A percentile compares a stretch with the other conserved stretches of the same genome.
Conservation (phyloP, 441 rosid genomes). For the Corymbia calophylla region DNA sequence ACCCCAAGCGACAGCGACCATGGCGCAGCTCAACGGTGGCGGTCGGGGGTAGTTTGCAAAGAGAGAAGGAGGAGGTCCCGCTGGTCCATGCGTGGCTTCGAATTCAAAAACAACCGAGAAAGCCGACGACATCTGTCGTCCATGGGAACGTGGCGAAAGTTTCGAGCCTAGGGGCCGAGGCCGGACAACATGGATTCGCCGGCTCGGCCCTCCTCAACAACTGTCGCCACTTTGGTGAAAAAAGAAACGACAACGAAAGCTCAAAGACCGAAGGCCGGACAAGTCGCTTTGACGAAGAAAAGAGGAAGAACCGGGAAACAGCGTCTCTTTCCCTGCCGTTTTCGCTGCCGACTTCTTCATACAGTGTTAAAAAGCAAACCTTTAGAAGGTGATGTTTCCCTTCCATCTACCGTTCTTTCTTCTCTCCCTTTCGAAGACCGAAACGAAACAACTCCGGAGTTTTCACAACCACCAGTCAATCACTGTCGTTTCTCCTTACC, state of each 20-base stretch:
- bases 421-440: not conserved
- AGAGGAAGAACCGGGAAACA: not conserved
- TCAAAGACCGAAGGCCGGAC: not conserved
- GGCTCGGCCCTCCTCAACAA: not conserved
- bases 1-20: not conserved
- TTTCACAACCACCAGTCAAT: not conserved
- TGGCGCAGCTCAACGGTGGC: not conserved
- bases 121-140: not conserved
- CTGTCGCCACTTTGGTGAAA: not conserved
- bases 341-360: not conserved
- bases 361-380: not conserved
- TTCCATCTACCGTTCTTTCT: not conserved
- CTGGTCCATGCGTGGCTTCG: not conserved
- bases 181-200: not conserved
- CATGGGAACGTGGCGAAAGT: not conserved
- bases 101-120: not conserved
- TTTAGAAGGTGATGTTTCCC: not conserved
- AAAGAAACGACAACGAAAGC: not conserved
- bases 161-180: not conserved
- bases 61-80: not conserved
- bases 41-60: not conserved
- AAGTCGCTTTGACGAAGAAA: not conserved
- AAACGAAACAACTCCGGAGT: not conserved
- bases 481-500: not conserved
- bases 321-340: not conserved